Evolutionary conservation across 371 early-diverging fungal genomes (phyloP), one percentile per base, ranked within the genome.

Genomic region (Nematocida major): DNA sequence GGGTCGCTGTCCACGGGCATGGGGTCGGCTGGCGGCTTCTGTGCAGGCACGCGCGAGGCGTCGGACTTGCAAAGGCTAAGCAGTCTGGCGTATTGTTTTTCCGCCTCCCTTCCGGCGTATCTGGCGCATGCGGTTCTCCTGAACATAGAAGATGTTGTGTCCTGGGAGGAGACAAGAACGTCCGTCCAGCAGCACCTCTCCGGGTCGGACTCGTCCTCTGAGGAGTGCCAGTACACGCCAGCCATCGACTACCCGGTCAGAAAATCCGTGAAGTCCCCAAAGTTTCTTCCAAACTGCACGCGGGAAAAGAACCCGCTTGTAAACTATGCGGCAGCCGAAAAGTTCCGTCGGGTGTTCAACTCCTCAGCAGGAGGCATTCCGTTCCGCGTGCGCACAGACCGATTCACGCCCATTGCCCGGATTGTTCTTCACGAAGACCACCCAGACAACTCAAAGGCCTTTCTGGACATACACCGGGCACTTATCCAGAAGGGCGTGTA

Each of bases 101-200:
- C 96, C 32, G 99, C 99, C 3, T 91, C 97, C 13, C 88, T 97
- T 43, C 99, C 99, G 7, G 93, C 93, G 22, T 91, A 93, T 86
- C 85, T 99, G 11, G 88, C 96, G 13, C 90, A 91, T 18, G 88
- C 91, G 36, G 91, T 92, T 9, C 84, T 90, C 7, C 92, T 92
- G 80, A 92, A 90, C 2, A 85, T 98, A 79, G 86, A 88, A 28
- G 20, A n/a, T 22, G 76, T 73, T 1, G 26, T 54, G 15, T 30
- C n/a, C 24, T 73, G 76, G 76, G 76, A 73, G 32, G 48, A 48
- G 40, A 20, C 20, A 7, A 32, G 43, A 18, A 26, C 47, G 11
- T 22, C 38, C 66, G 13, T 40, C 0, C 4, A 7, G 3, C 51
- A 7, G 39, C 47, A 63, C 26, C 39, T 3, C 11, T 26, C 50